A percentile compares a stretch with the other conserved stretches of the same genome.
These are phyloP conservation scores for Tulasnella calospora DNA, from an alignment of 768 basidiomycete genomes.

Conservation along the genomic window DNA sequence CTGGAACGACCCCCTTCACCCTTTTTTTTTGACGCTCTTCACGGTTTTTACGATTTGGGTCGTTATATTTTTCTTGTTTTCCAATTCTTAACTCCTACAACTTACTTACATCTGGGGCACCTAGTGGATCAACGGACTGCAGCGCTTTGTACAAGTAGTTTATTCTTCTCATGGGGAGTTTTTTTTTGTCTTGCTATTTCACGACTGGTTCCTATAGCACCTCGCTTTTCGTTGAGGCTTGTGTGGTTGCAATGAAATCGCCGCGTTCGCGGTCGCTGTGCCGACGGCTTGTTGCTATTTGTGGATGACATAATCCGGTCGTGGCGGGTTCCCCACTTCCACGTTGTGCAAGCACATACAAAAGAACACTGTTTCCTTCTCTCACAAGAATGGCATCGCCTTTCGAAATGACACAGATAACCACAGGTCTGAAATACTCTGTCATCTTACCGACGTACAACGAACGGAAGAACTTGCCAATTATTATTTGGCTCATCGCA, in stretches of 20 bases:
- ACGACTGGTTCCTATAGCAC: background rate
- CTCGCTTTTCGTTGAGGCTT: background rate
- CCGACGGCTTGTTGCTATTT: conserved; percentile 3
- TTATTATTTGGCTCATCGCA: conserved; percentile 80
- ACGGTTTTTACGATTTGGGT: background rate
- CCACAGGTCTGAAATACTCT: conserved; percentile 56
- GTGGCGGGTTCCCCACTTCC: background rate
- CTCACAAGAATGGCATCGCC: conserved; percentile 15
- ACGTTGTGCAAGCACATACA: background rate
- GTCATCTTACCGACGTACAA: conserved; percentile 94
- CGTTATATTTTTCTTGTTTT: background rate
- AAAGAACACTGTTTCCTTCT: conserved; percentile 34
- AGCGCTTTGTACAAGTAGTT: background rate
- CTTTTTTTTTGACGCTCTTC: background rate
- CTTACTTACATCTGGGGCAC: background rate
- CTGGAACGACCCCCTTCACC: background rate
- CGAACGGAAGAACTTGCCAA: conserved; percentile 85
- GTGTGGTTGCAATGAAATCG: background rate
- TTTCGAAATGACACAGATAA: conserved; percentile 24
- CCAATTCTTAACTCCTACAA: background rate
- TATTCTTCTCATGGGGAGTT: background rate
- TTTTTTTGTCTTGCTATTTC: background rate
- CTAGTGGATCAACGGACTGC: background rate
- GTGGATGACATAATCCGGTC: background rate
- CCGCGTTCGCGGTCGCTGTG: background rate